These are phyloP conservation scores for Globisporangium spiculum DNA, from an alignment of 352 stramenopile genomes.

Conservation along the genomic window DNA sequence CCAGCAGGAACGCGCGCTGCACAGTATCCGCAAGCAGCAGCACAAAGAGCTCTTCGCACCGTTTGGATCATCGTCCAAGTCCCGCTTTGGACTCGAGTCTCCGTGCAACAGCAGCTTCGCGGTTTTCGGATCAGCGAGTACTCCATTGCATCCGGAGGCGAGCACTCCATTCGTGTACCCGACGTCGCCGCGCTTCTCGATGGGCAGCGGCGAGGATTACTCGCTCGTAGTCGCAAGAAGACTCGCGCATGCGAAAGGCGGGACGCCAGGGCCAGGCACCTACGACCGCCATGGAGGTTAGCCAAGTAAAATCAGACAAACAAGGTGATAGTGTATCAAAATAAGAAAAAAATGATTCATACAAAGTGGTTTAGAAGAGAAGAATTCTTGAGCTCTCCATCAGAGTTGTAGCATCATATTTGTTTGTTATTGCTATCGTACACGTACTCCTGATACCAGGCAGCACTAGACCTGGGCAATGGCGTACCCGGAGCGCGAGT, in stretches of 20 bases:
- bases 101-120: too few species aligned
- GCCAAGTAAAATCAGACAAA: too few species aligned
- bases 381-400: background rate
- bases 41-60: constrained; percentile 8
- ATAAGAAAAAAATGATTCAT: background rate
- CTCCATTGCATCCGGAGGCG: constrained; percentile 27
- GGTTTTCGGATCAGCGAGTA: background rate
- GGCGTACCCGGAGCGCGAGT: constrained; percentile 2
- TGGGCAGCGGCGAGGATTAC: constrained; percentile 38
- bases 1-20: background rate
- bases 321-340: background rate
- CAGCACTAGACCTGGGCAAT: background rate
- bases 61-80: constrained; percentile 33
- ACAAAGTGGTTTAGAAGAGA: background rate
- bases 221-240: constrained; percentile 30
- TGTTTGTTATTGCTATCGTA: background rate
- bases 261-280: constrained; percentile 30
- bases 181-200: constrained; percentile 20
- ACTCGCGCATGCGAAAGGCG: constrained; percentile 24
- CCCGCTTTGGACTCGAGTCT: constrained; percentile 24
- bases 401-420: background rate
- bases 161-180: constrained; percentile 18
- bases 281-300: constrained; percentile 37
- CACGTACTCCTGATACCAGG: background rate
- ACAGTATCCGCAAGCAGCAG: background rate